Percentiles rank a stretch among this genome's conserved stretches.
Evolutionary conservation across 2,329 filamentous ascomycete species (phyloP).

Genomic region (Macrophomina phaseolina): DNA sequence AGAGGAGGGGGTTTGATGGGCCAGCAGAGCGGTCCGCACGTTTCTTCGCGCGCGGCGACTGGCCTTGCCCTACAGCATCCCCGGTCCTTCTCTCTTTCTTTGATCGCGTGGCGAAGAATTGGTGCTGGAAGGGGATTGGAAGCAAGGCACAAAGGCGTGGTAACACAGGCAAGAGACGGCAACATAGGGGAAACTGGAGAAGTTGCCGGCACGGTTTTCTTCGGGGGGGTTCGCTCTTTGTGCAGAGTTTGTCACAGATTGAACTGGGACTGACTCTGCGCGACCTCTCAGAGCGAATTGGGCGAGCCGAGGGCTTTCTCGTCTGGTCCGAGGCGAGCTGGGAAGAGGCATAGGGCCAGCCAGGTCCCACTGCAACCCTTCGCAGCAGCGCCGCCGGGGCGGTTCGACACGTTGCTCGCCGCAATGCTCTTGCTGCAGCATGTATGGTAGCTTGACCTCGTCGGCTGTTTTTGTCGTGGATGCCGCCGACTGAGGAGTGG

Average conservation of each 20-base stretch:
- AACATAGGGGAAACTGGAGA: neutral
- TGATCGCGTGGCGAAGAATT: neutral
- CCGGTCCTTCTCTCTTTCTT: neutral
- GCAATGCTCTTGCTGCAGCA: neutral
- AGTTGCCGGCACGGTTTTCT: constrained; percentile 16
- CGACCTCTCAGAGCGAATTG: constrained; percentile 10
- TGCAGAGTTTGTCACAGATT: constrained; percentile 3
- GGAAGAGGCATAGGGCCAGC: neutral
- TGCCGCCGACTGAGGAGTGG: too few species aligned
- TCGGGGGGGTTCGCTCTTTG: neutral
- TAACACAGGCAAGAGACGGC: too few species aligned
- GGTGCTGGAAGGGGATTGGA: neutral
- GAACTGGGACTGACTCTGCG: constrained; percentile 2
- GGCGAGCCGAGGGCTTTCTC: neutral
- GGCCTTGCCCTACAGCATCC: neutral
- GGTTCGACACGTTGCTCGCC: constrained; percentile 15
- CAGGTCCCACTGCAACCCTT: neutral
- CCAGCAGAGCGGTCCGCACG: constrained; percentile 6
- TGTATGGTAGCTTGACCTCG: neutral
- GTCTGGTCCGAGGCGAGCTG: neutral
- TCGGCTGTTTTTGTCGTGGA: too few species aligned
- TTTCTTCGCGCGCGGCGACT: neutral
- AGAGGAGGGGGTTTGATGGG: neutral
- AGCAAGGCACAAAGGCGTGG: constrained; percentile 3
- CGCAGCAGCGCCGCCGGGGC: neutral